These are phyloP conservation scores for Orychophragmus violaceus DNA, from an alignment of 345 rosid genomes.

Conservation along the genomic window DNA sequence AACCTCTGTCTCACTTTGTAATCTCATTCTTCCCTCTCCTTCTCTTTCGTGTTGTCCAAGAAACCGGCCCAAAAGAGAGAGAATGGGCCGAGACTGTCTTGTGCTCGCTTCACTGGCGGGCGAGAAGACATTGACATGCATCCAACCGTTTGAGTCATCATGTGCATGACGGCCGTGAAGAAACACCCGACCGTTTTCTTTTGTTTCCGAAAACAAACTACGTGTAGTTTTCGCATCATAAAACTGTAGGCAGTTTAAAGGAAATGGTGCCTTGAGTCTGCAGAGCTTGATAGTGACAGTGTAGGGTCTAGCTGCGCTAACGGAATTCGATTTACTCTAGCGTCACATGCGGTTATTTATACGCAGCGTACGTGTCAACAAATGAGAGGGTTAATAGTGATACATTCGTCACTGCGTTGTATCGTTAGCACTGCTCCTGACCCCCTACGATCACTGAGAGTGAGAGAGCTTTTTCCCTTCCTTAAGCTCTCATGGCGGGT, in stretches of 20 bases:
- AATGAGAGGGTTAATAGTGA: background rate
- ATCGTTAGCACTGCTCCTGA: slow-evolving; percentile 1
- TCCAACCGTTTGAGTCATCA: slow-evolving; percentile 72
- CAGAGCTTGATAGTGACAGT: slow-evolving; percentile 22
- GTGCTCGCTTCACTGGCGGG: slow-evolving; percentile 50
- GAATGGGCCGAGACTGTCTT: slow-evolving; percentile 29
- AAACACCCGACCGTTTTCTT: background rate
- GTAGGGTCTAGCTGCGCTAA: slow-evolving; percentile 15
- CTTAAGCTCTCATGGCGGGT: slow-evolving; percentile 21
- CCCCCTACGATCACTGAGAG: slow-evolving; percentile 14
- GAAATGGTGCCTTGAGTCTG: background rate
- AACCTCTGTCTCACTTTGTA: no score
- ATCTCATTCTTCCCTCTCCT: no score
- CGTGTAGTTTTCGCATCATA: background rate
- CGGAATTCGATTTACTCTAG: slow-evolving; percentile 11
- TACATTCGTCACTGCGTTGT: background rate
- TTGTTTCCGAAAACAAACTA: background rate
- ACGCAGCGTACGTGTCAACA: background rate
- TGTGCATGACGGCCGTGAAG: slow-evolving; percentile 31
- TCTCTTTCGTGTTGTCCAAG: no score
- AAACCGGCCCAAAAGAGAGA: no score
- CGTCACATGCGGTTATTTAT: background rate
- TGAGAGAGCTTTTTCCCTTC: slow-evolving; percentile 7
- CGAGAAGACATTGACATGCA: slow-evolving; percentile 60
- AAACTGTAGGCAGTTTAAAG: slow-evolving; percentile 1